These are phyloP conservation scores for Rhinocladiella similis DNA, from an alignment of 2,329 filamentous ascomycete genomes.

Conservation along the genomic window DNA sequence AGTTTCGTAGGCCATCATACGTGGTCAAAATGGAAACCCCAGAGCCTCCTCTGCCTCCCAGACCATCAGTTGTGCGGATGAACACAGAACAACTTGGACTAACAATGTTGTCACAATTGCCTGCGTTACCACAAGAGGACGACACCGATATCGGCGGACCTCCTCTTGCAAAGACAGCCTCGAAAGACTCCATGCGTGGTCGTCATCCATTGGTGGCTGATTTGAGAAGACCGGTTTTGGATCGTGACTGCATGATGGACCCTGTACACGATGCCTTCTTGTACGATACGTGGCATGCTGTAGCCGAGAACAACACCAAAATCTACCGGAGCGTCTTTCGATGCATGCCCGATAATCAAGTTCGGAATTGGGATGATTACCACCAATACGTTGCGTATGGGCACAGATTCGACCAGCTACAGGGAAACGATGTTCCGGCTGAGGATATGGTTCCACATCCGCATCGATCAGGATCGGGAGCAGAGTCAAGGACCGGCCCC, in stretches of 20 bases:
- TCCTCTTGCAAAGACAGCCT: slow-evolving; percentile 56
- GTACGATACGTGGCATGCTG: slow-evolving; percentile 81
- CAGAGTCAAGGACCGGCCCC: slow-evolving; percentile 37
- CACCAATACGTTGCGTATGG: slow-evolving; percentile 77
- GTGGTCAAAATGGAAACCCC: slow-evolving; percentile 36
- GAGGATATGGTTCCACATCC: slow-evolving; percentile 33
- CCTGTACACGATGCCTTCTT: slow-evolving; percentile 80
- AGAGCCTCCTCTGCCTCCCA: slow-evolving; percentile 59
- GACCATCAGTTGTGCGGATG: slow-evolving; percentile 57
- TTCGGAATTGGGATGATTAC: slow-evolving; percentile 90
- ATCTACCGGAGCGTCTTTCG: slow-evolving; percentile 91
- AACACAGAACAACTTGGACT: slow-evolving; percentile 68
- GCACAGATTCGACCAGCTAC: slow-evolving; percentile 70
- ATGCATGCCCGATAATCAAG: slow-evolving; percentile 95
- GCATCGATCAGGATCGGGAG: slow-evolving; percentile 42
- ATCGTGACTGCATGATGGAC: slow-evolving; percentile 92
- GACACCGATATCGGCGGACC: slow-evolving; percentile 83
- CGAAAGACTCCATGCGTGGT: slow-evolving; percentile 57
- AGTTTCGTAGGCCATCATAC: slow-evolving; percentile 25
- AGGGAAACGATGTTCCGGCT: slow-evolving; percentile 50
- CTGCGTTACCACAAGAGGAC: slow-evolving; percentile 67
- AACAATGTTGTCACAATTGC: slow-evolving; percentile 68
- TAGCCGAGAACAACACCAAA: slow-evolving; percentile 93
- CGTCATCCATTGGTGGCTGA: slow-evolving; percentile 58
- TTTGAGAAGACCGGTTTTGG: slow-evolving; percentile 70